phyloP scores from a whole-genome alignment of 2,329 filamentous ascomycete species.

The Aspergillus candidus region DNA sequence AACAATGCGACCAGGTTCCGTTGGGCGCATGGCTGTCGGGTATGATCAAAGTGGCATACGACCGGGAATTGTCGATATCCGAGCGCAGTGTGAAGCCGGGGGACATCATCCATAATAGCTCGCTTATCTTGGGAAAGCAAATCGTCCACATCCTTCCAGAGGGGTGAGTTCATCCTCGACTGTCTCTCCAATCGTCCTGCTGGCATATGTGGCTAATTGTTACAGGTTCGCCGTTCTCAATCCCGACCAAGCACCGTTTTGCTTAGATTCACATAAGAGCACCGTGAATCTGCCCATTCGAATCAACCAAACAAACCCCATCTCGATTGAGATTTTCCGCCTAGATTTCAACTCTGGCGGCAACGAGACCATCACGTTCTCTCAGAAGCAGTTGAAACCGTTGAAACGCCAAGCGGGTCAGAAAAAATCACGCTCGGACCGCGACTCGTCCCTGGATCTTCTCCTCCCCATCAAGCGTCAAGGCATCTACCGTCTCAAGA shows the following conservation, averaged over 20 bases:
- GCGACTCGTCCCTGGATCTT: slow-evolving; percentile 58
- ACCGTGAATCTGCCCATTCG: slow-evolving; percentile 69
- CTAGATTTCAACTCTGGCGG: slow-evolving; percentile 74
- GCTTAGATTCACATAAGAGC: slow-evolving; percentile 60
- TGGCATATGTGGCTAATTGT: slow-evolving; percentile 20
- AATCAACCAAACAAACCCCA: slow-evolving; percentile 88
- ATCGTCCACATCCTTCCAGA: slow-evolving; percentile 97
- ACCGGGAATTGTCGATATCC: slow-evolving; percentile 88
- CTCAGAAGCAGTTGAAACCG: slow-evolving; percentile 65
- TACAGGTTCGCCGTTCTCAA: slow-evolving; percentile 76
- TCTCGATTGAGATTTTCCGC: slow-evolving; percentile 80
- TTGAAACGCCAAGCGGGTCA: slow-evolving; percentile 67
- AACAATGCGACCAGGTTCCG: slow-evolving; percentile 53
- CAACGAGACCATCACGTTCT: slow-evolving; percentile 74
- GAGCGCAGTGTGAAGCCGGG: slow-evolving; percentile 86
- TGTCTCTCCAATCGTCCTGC: not conserved
- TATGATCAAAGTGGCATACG: slow-evolving; percentile 75
- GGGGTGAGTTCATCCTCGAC: slow-evolving; percentile 51
- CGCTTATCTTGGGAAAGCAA: slow-evolving; percentile 89
- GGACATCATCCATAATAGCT: slow-evolving; percentile 82
- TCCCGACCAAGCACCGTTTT: slow-evolving; percentile 72
- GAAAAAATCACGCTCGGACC: slow-evolving; percentile 42
- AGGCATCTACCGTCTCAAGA: slow-evolving; percentile 77
- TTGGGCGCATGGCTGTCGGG: slow-evolving; percentile 66
- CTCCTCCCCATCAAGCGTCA: slow-evolving; percentile 74